Evolutionary conservation across 805 yeast genomes (phyloP).

Genomic region (Pichia rugopelliculosa): DNA sequence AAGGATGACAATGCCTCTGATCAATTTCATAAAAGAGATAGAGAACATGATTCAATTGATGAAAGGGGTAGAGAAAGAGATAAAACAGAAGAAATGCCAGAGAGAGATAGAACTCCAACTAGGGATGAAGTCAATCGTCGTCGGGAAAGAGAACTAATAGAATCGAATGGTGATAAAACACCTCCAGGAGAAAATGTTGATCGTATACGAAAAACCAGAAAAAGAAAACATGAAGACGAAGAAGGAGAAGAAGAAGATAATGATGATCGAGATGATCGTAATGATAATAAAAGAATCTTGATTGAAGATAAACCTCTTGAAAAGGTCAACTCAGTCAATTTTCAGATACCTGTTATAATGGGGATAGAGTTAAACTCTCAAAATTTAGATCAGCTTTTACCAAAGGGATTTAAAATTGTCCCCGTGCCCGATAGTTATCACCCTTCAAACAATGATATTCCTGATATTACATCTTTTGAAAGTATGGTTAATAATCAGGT

Average conservation of each 20-base stretch:
- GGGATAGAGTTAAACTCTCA: slow-evolving; percentile 38
- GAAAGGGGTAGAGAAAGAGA: slow-evolving; percentile 12
- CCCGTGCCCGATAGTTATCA: slow-evolving; percentile 39
- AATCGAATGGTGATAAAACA: slow-evolving; percentile 12
- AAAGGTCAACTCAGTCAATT: background rate
- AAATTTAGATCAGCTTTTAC: slow-evolving; percentile 42
- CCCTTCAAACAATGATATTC: slow-evolving; percentile 29
- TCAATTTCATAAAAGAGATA: background rate
- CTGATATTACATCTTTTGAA: slow-evolving; percentile 27
- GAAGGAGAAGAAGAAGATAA: slow-evolving; percentile 20
- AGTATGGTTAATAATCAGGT: background rate
- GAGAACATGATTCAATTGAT: background rate
- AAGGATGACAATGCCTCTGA: too few species aligned
- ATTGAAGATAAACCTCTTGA: background rate
- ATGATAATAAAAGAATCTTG: too few species aligned
- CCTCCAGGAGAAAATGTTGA: slow-evolving; percentile 16
- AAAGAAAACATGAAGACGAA: slow-evolving; percentile 10
- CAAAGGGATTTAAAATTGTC: slow-evolving; percentile 40
- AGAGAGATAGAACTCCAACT: slow-evolving; percentile 46
- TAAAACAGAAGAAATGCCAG: slow-evolving; percentile 12
- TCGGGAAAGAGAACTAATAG: slow-evolving; percentile 28
- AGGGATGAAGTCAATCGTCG: slow-evolving; percentile 25
- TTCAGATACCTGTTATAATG: slow-evolving; percentile 23
- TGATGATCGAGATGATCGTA: slow-evolving; percentile 13
- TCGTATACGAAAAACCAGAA: slow-evolving; percentile 6